phyloP scores from a whole-genome alignment of 768 basidiomycete species.

The Trametes maxima region DNA sequence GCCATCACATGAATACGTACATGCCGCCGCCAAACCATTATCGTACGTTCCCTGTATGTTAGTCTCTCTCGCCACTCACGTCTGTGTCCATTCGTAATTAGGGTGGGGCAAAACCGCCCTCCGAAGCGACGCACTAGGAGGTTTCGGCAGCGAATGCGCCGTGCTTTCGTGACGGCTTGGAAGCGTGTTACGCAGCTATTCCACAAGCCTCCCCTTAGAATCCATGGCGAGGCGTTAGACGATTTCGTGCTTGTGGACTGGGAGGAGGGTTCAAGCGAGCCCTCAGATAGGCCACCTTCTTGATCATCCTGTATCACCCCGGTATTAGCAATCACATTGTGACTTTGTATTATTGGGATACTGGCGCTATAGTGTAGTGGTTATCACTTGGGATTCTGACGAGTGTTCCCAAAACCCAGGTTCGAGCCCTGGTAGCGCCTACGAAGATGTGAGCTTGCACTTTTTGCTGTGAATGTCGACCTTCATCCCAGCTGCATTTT shows the following conservation, averaged over 20 bases:
- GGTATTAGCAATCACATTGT: no score
- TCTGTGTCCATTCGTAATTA: neutral
- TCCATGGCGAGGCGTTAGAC: neutral
- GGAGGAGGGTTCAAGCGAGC: neutral
- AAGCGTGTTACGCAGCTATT: constrained; percentile 1
- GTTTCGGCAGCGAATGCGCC: neutral
- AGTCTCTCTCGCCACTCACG: no score
- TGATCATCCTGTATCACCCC: no score
- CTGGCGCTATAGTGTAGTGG: constrained; percentile 23
- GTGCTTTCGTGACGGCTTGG: constrained; percentile 6
- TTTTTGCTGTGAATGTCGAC: no score
- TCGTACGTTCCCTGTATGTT: no score
- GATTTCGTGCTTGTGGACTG: constrained; percentile 15
- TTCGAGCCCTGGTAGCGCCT: constrained; percentile 24
- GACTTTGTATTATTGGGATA: no score
- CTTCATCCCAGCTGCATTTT: no score
- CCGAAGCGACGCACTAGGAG: neutral
- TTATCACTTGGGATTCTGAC: constrained; percentile 26
- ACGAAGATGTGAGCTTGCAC: no score
- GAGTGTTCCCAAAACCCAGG: constrained; percentile 22
- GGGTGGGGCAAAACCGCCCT: neutral
- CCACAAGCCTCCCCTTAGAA: neutral
- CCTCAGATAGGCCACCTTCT: neutral
- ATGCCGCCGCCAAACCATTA: no score
- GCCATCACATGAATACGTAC: neutral